Evolutionary conservation across 2,329 filamentous ascomycete genomes (phyloP), one percentile per base, ranked within the genome.

Genomic region (Venturia asperata): DNA sequence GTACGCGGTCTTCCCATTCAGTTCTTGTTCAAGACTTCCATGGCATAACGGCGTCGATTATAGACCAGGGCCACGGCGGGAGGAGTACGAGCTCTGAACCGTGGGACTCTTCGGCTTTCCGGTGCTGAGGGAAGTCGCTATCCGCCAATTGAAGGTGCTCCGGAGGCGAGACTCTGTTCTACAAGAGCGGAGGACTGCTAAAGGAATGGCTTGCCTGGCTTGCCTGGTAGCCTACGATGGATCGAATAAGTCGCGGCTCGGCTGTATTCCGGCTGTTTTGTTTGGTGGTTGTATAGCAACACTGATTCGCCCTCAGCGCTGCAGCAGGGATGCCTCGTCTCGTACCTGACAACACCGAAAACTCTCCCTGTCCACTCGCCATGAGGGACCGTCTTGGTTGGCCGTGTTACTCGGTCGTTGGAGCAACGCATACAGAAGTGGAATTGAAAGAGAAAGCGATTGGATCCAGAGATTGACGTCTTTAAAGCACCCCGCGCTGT

Each of bases 111-210:
- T 7, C 52, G 37, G 52, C 52, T 58, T 47, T 58, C 30, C 30
- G 52, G n/a, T 58, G 52, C 52, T 58, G 52, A 37, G 30, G 52
- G 52, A 58, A 58, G 52, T 58, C 30, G 52, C 52, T 19, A 30
- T 58, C 4, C 17, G 10, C 52, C 13, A 56, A 19, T n/a, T n/a
- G 3, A 19, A 56, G 1, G 13, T 37, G 24, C 17, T 37, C 52
- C 1, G 19, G 30, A n/a, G n/a, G 4, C 37, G 27, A 3, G 30
- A 37, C 6, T 37, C 7, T 37, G 15, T 19, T 37, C 27, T 3
- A 58, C n/a, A 58, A 5, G 30, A 58, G 52, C 30, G 52, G 30
- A 58, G 30, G 52, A 17, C 4, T 10, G 5, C 2, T n/a, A 58
- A 37, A 58, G 52, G 52, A 58, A 39, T 58, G 52, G 37, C 19